Evolutionary conservation across 2,329 filamentous ascomycete species (phyloP), one percentile per base, ranked within the genome.

Genomic region (Pseudogymnoascus sp.): DNA sequence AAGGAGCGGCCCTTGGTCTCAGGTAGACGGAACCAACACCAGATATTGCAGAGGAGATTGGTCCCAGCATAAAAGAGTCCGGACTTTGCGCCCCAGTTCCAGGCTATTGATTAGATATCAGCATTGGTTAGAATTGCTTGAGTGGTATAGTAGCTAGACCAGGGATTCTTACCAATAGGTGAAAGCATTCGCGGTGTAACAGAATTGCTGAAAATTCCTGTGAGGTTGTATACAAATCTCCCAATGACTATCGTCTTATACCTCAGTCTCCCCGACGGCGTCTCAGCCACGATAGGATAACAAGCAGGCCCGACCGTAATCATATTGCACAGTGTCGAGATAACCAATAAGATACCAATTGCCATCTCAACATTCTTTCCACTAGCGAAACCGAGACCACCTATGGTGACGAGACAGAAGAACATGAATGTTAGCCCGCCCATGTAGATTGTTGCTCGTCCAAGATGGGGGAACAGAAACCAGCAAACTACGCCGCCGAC

Each of bases 381-480:
- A 65, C 91, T 91, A 20, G 91, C 91, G 70, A 94, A 96, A 74
- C 96, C 91, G 47, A 95, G 81, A 28, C 89, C 90, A 54, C 91
- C 91, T 76, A 95, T 82, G 66, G 83, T 79, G 74, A 82, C 88
- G 11, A 87, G 71, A 30, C 72, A 72, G 39, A 71, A 65, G 60
- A 76, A 74, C 73, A 76, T 75, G 60, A 75, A 70, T 0, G 68
- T 64, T 61, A 76, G 59, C 0, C 76, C 76, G 3, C 62, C 63
- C 69, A 77, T 74, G 37, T 77, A 77, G 7, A 78, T 71, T 0
- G 75, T 76, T 2, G 71, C 70, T 4, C 76, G 67, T 1, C 76
- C 76, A 16, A 77, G 39, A 25, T 74, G 70, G 2, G 73, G 72
- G 63, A 77, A 74, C 2, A 77, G 66, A 11, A 74, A 63, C 75